Evolutionary conservation across 768 basidiomycete genomes (phyloP), one percentile per base, ranked within the genome.

Genomic region (Mycena rebaudengoi): DNA sequence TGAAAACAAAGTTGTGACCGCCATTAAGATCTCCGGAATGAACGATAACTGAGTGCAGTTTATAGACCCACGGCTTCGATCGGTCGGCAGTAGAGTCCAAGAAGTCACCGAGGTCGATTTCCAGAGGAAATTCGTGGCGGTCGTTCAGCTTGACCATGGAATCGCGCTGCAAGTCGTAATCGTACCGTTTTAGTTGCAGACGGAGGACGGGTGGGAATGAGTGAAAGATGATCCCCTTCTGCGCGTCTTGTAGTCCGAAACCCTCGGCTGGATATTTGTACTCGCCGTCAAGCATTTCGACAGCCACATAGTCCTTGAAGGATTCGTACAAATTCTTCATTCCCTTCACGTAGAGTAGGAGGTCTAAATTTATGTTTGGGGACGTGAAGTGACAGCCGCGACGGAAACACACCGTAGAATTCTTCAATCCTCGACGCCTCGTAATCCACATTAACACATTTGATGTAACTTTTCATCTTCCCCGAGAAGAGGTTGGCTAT

Each of bases 131-230:
- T 79, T 99, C 97, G 75, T 98, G 95, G 33, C 96, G 94, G 78
- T 99, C 97, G 73, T 99, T 99, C 79, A 98, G 97, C 88, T 99
- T 99, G 83, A 98, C 93, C 91, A 99, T 96, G 57, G 96, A 94
- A 74, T 98, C 97, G 45, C 95, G 91, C 80, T 98, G 95, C 60
- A 98, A 91, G 80, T 98, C 97, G 75, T 99, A 99, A 77, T 99
- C 97, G 79, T 98, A 99, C 44, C 97, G 91, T 78, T 98, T 96
- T 70, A 99, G 89, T 76, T 99, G 98, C 23, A 99, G 84, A 74
- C 98, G 97, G 52, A 99, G 88, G 20, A 99, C 96, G 11, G 97
- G 96, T 20, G 98, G 97, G 85, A 99, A 98, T 16, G 93, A 91
- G 73, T 96, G 88, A 81, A 99, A 99, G 72, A 98, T 94, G 69